phyloP scores from a whole-genome alignment of 305 asterid genomes.

The Rubia peregrina region DNA sequence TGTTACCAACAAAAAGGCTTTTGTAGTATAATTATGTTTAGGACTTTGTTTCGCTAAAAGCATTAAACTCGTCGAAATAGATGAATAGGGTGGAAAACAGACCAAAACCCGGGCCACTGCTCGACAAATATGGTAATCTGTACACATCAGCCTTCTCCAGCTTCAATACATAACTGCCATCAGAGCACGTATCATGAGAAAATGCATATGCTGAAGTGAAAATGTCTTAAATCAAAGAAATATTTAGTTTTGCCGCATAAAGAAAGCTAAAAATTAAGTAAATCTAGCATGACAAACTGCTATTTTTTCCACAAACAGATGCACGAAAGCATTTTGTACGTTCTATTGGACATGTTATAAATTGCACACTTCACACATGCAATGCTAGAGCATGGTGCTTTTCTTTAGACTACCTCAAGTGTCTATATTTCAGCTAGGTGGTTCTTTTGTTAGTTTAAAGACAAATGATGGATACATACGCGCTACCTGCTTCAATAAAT shows the following conservation, averaged over 20 bases:
- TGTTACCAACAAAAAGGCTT: background rate
- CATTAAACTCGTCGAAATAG: slow-evolving; percentile 1
- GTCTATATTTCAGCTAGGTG: background rate
- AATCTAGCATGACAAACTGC: background rate
- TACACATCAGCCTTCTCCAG: slow-evolving; percentile 96
- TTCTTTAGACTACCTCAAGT: background rate
- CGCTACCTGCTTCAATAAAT: slow-evolving; percentile 99
- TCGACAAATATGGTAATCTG: slow-evolving; percentile 76
- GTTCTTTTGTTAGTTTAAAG: slow-evolving; percentile 11
- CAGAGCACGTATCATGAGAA: slow-evolving; percentile 19
- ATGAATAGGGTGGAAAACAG: slow-evolving; percentile 23
- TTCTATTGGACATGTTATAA: background rate
- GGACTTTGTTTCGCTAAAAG: background rate
- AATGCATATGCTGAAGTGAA: slow-evolving; percentile 5
- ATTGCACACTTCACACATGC: background rate
- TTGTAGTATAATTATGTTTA: background rate
- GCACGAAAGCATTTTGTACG: background rate
- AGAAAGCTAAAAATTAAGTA: background rate
- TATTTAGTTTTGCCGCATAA: background rate
- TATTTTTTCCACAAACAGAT: background rate
- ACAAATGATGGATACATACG: slow-evolving; percentile 68
- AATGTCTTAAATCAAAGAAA: background rate
- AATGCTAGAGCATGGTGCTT: background rate
- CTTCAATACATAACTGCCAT: slow-evolving; percentile 82
- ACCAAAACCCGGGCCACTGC: slow-evolving; percentile 99